phyloP scores from a whole-genome alignment of 75 land plant genomes.

The Chamaecyparis obtusa region DNA sequence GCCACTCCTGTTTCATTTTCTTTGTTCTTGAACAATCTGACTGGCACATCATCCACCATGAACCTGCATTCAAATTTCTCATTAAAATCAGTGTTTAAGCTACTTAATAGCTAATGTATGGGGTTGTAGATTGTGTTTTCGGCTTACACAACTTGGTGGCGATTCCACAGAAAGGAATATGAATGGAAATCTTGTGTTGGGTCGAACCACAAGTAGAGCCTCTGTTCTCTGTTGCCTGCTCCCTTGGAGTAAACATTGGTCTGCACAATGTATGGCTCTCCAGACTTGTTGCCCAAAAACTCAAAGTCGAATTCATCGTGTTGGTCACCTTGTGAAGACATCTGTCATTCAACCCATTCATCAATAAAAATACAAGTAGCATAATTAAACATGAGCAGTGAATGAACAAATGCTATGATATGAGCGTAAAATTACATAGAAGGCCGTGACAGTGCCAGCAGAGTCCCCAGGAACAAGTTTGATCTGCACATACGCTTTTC shows the following conservation, averaged over 20 bases:
- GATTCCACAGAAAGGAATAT: conserved; percentile 47
- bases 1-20: conserved; percentile 13
- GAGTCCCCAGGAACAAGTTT: conserved; percentile 49
- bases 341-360: conserved; percentile 12
- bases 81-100: not conserved
- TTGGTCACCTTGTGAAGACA: conserved; percentile 34
- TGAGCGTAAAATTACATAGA: conserved; percentile 26
- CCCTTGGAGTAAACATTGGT: conserved; percentile 41
- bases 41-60: conserved; percentile 46
- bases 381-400: not conserved
- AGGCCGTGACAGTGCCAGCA: conserved; percentile 50
- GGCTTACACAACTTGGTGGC: conserved; percentile 21
- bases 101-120: not conserved
- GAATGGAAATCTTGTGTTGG: conserved; percentile 39
- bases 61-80: conserved; percentile 22
- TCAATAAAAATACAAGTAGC: not conserved
- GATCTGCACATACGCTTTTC: conserved; percentile 33
- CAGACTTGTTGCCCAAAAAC: conserved; percentile 40
- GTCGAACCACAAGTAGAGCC: conserved; percentile 43
- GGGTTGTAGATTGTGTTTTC: too few relatives aligned
- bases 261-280: conserved; percentile 47
- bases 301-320: conserved; percentile 50
- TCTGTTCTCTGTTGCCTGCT: conserved; percentile 36
- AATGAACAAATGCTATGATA: not conserved
- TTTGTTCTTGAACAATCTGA: conserved; percentile 43